These are phyloP conservation scores for Crataegus laevigata DNA, from an alignment of 306 rosid species.

Conservation along the genomic window DNA sequence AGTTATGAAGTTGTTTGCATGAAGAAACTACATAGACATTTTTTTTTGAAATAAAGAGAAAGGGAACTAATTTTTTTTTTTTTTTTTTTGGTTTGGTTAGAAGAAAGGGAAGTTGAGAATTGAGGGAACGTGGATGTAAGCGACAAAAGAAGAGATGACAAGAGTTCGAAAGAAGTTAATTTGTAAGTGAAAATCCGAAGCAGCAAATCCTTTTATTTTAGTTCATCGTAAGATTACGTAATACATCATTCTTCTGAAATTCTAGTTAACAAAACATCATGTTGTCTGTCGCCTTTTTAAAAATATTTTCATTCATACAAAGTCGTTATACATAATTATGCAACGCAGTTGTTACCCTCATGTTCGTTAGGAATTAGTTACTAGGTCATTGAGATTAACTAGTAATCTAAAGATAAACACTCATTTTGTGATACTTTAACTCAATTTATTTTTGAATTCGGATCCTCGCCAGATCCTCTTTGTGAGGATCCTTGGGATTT, in stretches of 20 bases:
- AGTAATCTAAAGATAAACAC: background rate
- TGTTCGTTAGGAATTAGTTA: background rate
- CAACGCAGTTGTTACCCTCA: background rate
- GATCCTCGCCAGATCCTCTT: too few relatives aligned
- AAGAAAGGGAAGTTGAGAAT: background rate
- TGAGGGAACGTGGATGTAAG: background rate
- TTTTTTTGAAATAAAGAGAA: background rate
- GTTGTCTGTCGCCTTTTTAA: background rate
- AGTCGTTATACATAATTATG: background rate
- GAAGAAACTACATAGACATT: background rate
- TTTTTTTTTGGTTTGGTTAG: too few relatives aligned
- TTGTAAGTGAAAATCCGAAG: background rate
- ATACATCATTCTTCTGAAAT: background rate
- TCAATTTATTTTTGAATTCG: too few relatives aligned
- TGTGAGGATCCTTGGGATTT: too few relatives aligned
- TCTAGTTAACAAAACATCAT: background rate
- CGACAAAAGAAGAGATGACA: background rate
- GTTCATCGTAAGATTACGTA: background rate
- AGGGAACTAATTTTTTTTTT: background rate
- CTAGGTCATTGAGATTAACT: background rate
- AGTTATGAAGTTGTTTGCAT: background rate
- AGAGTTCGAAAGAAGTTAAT: background rate
- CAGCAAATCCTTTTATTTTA: background rate
- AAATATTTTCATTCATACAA: background rate
- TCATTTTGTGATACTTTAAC: background rate